phyloP scores from a whole-genome alignment of 1,284 basidiomycete genomes.

The Ustilago loliicola region DNA sequence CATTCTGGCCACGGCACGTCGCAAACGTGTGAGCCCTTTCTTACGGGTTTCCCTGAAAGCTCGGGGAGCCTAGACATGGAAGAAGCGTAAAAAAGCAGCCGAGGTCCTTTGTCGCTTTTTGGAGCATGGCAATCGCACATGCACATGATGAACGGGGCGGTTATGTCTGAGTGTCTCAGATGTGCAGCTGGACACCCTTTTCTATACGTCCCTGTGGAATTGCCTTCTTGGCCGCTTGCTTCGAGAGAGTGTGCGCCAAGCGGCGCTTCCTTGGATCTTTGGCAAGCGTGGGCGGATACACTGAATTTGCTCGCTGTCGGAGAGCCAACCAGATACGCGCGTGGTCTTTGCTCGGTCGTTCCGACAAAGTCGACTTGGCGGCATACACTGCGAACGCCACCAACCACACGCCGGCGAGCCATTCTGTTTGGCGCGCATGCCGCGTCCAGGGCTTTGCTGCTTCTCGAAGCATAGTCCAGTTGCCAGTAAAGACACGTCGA shows the following conservation, averaged over 20 bases:
- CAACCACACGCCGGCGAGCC: not conserved
- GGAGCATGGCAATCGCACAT: not conserved
- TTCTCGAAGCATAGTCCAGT: too few relatives aligned
- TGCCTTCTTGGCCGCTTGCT: not conserved
- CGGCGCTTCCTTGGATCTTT: too few relatives aligned
- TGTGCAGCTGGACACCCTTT: slow-evolving; percentile 7
- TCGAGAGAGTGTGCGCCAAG: too few relatives aligned
- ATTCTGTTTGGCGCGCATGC: not conserved
- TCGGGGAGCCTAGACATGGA: too few relatives aligned
- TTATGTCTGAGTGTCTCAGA: slow-evolving; percentile 18
- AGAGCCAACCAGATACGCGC: slow-evolving; percentile 2
- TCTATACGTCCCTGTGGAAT: not conserved
- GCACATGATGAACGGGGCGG: not conserved
- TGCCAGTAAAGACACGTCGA: too few relatives aligned
- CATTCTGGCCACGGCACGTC: too few relatives aligned
- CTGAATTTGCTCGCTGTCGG: not conserved
- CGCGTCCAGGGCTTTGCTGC: not conserved
- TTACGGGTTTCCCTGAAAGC: too few relatives aligned
- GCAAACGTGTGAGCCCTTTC: too few relatives aligned
- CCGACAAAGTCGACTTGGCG: not conserved
- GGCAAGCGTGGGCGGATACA: not conserved
- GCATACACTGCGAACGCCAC: not conserved
- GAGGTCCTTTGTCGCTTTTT: too few relatives aligned
- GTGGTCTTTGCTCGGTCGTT: not conserved
- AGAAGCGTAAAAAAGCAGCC: too few relatives aligned